Base-by-base conservation (phyloP, 331 rosid genomes). In the Dryas integrifolia region DNA sequence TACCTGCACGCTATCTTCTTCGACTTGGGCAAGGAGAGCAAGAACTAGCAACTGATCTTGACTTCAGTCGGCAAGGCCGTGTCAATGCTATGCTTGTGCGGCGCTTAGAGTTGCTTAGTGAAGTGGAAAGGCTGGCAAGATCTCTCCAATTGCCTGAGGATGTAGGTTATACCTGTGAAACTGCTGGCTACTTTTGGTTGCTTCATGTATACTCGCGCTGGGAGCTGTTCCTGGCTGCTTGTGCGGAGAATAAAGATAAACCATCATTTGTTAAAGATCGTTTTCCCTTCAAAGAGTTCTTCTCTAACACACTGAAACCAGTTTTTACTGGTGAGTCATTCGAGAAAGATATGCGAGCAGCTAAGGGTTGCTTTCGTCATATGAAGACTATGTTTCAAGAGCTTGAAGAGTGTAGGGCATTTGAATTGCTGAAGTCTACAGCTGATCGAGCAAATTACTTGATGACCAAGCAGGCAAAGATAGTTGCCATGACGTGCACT, bases 1-100 rank as follows among this genome's bases (percentile, higher is more conserved):
- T 94, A n/a, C 98, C 98, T 40, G 97, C 98, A 65, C 96, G 97
- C 41, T 94, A 94, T 91, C 96, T 94, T 58, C 98, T 94, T 77
- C 90, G 98, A 67, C 98, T 94, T 85, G 98, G 98, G 80, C 97
- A 94, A 83, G 98, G 98, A 75, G 98, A 94, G 71, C 98, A 91
- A 79, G 98, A 94, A 86, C 90, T 94, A 49, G 98, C 96, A 59
- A 94, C 98, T 46, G 98, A 94, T 84, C 97, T 91, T 69, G 98
- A 94, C 81, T 94, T 94, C 82, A 94, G 97, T 75, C 82, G 98
- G 77, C 98, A 91, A 83, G 98, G 98, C 35, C 98, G 96, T 82
- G 98, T 94, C 59, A 94, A 94, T 83, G 90, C 97, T 45, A 94
- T 94, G 98, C 96, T 94, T 72, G 96, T 94, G 6, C 80, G 97